These are phyloP conservation scores for Musa troglodytarum DNA, from an alignment of 176 grass and related monocot species.

Conservation along the genomic window DNA sequence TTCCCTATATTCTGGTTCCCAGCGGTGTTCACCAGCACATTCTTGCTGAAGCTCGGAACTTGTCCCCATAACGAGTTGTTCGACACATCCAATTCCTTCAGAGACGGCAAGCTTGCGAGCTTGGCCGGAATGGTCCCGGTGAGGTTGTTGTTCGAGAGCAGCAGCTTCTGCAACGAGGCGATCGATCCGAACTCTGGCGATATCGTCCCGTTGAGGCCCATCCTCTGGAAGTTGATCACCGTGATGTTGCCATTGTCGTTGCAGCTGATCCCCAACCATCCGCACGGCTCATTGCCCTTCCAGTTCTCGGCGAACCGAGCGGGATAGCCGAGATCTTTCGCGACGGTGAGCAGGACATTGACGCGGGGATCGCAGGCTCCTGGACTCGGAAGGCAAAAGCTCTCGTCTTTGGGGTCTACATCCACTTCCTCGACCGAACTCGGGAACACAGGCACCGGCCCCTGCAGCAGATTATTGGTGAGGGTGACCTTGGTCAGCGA, in stretches of 20 bases:
- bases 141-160: slow-evolving; percentile 34
- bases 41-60: slow-evolving; percentile 22
- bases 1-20: slow-evolving; percentile 27
- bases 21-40: slow-evolving; percentile 13
- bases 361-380: slow-evolving; percentile 25
- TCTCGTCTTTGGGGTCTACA: neutral
- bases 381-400: slow-evolving; percentile 19
- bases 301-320: slow-evolving; percentile 9
- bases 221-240: slow-evolving; percentile 21
- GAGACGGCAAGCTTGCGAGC: slow-evolving; percentile 12
- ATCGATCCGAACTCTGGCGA: slow-evolving; percentile 22
- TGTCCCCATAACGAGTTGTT: slow-evolving; percentile 33
- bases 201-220: slow-evolving; percentile 30
- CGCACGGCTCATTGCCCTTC: slow-evolving; percentile 34
- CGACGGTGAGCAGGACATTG: slow-evolving; percentile 16
- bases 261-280: slow-evolving; percentile 26
- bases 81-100: slow-evolving; percentile 32
- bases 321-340: slow-evolving; percentile 18
- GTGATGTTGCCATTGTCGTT: slow-evolving; percentile 26
- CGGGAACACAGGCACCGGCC: slow-evolving; percentile 24
- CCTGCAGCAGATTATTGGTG: slow-evolving; percentile 32
- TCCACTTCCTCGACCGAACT: slow-evolving; percentile 10
- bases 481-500: slow-evolving; percentile 16
- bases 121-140: neutral
- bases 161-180: slow-evolving; percentile 12